A percentile compares a stretch with the other conserved stretches of the same genome.
Evolutionary conservation across 495 filamentous ascomycete species (phyloP).

Genomic region (Polyplosphaeria fusca): DNA sequence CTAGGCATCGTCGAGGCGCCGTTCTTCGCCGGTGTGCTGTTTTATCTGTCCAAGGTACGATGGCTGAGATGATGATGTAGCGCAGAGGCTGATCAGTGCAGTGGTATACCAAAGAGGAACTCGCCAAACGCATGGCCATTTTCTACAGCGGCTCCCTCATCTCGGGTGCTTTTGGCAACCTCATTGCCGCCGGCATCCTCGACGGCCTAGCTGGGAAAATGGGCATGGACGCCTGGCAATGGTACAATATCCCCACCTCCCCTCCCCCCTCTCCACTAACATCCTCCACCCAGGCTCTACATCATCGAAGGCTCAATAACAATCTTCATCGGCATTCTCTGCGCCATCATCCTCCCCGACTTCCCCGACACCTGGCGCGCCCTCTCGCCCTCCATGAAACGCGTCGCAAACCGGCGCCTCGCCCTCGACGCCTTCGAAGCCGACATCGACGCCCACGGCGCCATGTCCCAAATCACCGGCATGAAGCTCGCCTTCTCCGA

Average conservation of each 20-base stretch:
- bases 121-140: constrained; percentile 54
- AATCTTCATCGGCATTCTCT: constrained; percentile 18
- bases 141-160: constrained; percentile 40
- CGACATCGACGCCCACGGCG: constrained; percentile 49
- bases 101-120: constrained; percentile 56
- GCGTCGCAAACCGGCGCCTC: constrained; percentile 50
- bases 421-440: constrained; percentile 47
- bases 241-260: background rate
- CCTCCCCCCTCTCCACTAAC: background rate
- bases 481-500: constrained; percentile 53
- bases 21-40: constrained; percentile 50
- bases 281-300: constrained; percentile 25
- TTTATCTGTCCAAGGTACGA: constrained; percentile 50
- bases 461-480: constrained; percentile 50
- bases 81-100: background rate
- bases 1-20: constrained; percentile 28
- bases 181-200: constrained; percentile 38
- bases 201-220: constrained; percentile 24
- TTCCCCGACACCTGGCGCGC: constrained; percentile 43
- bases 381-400: constrained; percentile 49
- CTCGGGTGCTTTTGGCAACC: constrained; percentile 38
- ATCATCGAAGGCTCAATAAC: constrained; percentile 38
- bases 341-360: constrained; percentile 19
- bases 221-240: constrained; percentile 32
- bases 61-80: background rate